Percentiles rank a stretch among this genome's conserved stretches.
These are phyloP conservation scores for Sugiyamaella pinicola DNA, from an alignment of 1,139 yeast species.

Conservation along the genomic window DNA sequence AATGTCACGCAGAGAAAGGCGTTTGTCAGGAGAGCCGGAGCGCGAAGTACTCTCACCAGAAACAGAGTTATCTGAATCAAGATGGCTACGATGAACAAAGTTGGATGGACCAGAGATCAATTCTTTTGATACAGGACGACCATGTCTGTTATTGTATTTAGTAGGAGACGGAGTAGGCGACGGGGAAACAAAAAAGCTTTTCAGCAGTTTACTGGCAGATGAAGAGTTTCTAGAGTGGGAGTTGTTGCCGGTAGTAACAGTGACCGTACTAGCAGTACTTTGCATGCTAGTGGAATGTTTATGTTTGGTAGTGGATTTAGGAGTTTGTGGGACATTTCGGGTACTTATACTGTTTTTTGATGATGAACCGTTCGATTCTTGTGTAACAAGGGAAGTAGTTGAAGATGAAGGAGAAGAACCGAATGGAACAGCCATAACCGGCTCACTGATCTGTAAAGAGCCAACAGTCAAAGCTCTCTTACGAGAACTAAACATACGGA, in stretches of 20 bases:
- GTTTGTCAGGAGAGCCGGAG: constrained; percentile 1
- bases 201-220: constrained; percentile 19
- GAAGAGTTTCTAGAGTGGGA: constrained; percentile 11
- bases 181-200: constrained; percentile 20
- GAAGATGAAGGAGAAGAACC: constrained; percentile 1
- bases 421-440: constrained; percentile 5
- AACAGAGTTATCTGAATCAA: constrained; percentile 28
- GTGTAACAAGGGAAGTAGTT: not conserved
- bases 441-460: constrained; percentile 14
- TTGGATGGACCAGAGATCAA: constrained; percentile 34
- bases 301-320: constrained; percentile 9
- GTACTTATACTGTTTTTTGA: constrained; percentile 1
- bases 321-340: not conserved
- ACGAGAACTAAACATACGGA: constrained; percentile 10
- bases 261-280: constrained; percentile 8
- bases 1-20: not conserved
- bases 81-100: constrained; percentile 35
- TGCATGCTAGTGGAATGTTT: constrained; percentile 13
- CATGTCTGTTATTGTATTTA: constrained; percentile 6
- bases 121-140: constrained; percentile 18
- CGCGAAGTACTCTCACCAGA: not conserved
- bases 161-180: constrained; percentile 11
- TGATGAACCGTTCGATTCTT: not conserved
- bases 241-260: not conserved
- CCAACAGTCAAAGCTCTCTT: constrained; percentile 11